Conservation (phyloP, 1,284 basidiomycete genomes). For the Cerioporus squamosus region DNA sequence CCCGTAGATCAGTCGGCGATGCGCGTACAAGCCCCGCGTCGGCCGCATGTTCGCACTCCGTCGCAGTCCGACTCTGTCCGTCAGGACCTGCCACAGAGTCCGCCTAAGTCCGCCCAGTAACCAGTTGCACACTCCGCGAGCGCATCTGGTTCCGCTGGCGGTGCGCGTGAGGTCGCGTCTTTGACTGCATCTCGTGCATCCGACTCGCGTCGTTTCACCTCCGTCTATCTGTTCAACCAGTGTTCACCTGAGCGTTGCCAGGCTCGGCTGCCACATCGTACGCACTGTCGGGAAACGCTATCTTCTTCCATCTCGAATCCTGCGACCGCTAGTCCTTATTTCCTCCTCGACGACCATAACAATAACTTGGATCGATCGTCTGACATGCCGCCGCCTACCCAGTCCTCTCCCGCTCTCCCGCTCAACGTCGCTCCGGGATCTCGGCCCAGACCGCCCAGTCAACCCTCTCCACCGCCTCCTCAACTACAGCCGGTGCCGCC, state of each 20-base stretch:
- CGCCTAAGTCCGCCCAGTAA: conserved; percentile 14
- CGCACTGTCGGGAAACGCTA: conserved; percentile 11
- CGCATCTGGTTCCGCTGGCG: too few species aligned
- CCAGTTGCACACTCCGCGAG: conserved; percentile 14
- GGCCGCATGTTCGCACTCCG: conserved; percentile 8
- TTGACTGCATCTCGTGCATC: not conserved
- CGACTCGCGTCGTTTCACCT: not conserved
- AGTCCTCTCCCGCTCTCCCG: conserved; percentile 33
- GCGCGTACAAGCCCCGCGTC: not conserved
- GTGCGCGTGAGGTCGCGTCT: too few species aligned
- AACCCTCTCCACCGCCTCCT: conserved; percentile 22
- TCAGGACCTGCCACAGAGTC: not conserved
- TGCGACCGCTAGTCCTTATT: not conserved
- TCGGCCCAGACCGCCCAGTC: conserved; percentile 27
- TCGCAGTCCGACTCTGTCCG: not conserved
- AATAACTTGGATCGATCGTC: conserved; percentile 1
- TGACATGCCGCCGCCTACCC: conserved; percentile 24
- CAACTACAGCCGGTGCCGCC: conserved; percentile 18
- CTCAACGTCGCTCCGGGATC: conserved; percentile 34
- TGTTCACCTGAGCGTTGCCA: not conserved
- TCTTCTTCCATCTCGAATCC: not conserved
- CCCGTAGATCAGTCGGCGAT: not conserved
- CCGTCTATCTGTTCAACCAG: not conserved
- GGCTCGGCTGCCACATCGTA: not conserved
- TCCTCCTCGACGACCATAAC: not conserved